Base-by-base conservation (phyloP, 306 rosid genomes). In the Biancaea sappan region DNA sequence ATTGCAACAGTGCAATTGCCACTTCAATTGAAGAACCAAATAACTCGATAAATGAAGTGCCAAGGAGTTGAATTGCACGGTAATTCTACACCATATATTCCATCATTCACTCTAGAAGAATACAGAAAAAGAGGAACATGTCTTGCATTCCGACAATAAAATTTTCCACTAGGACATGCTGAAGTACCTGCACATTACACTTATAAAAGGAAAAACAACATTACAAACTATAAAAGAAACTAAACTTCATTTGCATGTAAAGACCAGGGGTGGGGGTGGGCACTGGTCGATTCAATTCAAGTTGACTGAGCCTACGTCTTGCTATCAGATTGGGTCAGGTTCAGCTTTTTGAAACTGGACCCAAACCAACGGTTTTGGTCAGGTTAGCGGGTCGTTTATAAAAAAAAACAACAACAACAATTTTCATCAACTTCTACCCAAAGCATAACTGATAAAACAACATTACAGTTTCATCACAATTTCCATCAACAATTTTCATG, bases 71-170 rank as follows among this genome's bases (percentile, higher is more conserved):
- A 26, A 16, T 5, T 22, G 38, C 40, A 15, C 14, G 16, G 21
- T 50, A 15, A 61, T 66, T 63, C 10, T 34, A 72, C 96, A 94
- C 99, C 99, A 34, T 98, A 95, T 32, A 92, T 87, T 53, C 97
- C 98, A 83, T 95, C 99, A 75, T 92, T 92, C 79, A 95, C 99
- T 81, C 96, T 80, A 14, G 99, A 95, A 7, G 99, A 95, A 81
- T 79, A 90, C 37, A 95, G 66, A 43, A 53, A 52, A 69, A 54
- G 41, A 34, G 99, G 85, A 19, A 37, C 19, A 48, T 95, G 98
- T 22, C 99, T 97, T 35, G 82, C 86, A 84, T 95, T 95, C 62
- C 22, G 82, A 82, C 99, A 95, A 69, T 50, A 92, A 71, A 92
- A 92, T 61, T 75, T 84, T 44, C 98, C 99, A 57, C 77, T 73